Base-by-base conservation (phyloP, 176 grass and related monocot genomes). In the Thinopyrum elongatum region DNA sequence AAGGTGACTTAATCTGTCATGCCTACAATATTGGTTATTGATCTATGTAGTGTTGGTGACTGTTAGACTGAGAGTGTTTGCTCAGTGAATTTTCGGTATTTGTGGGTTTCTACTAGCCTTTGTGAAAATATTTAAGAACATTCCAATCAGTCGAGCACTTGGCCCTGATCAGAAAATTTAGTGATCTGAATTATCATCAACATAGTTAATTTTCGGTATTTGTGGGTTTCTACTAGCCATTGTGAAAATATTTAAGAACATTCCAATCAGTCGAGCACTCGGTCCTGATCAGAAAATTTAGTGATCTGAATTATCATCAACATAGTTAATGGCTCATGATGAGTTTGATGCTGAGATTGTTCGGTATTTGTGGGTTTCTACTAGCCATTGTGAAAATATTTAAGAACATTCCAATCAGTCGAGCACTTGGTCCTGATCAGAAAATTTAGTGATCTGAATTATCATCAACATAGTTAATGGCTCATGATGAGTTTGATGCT, bases 1-100 rank as follows among this genome's bases (percentile, higher is more conserved):
- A 99, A 90, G 86, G 77, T 93, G 61, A 92, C 80, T 49, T 42
- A 76, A 53, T 70, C 65, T 63, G 27, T 65, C 78, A 86, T 78
- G 77, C 57, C 39, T 74, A 8, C 68, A 46, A 17, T 73, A 78
- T 27, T 21, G 6, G 14, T 78, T 83, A 70, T 33, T 82, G 42
- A 15, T 10, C 70, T 86, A 70, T 27, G 73, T 34, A 60, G 21
- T 81, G 16, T 47, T 30, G 14, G 27, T 65, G 35, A 28, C 22
- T 47, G 30, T 71, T 71, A 76, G 4, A 82, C 57, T 27, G n/a
- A 31, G 26, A 26, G 62, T 44, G 60, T 60, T 74, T 76, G 23
- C 31, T 76, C 2, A 0, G 10, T 81, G 62, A 59, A 26, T 46
- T 46, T 71, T 61, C 21, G 4, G 34, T 69, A 14, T 70, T 78